Base-by-base conservation (phyloP, 2,329 filamentous ascomycete genomes). In the Colletotrichum spaethianum region DNA sequence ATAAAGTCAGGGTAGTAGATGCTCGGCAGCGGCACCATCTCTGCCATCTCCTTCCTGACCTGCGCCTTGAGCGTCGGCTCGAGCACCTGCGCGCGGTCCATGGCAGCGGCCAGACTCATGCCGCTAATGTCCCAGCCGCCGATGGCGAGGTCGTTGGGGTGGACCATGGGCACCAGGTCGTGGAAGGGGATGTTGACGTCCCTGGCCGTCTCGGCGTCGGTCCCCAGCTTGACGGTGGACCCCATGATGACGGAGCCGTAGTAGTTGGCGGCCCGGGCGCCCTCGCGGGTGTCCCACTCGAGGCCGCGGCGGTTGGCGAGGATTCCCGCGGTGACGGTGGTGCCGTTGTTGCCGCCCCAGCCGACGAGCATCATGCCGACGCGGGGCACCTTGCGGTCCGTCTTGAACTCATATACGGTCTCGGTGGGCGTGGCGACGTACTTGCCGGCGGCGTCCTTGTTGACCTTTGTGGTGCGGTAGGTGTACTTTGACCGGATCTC, bases 1-100 rank as follows among this genome's bases (percentile, higher is more conserved):
- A 99, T 99, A 88, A 99, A 99, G 85, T 98, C 96, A 1, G 96
- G 96, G 83, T 99, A 99, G 90, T 99, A 99, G 85, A 98, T 93
- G 83, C 93, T 96, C 31, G 95, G 96, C 75, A 98, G 90, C 38
- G 96, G 96, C 77, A 92, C 92, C 91, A 98, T 93, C 77, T 88
- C 87, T 73, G 91, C 86, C 95, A 98, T 96, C 86, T 98, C 94
- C 89, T 98, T 98, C 85, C 91, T 92, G 78, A 99, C 93, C 79
- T 93, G 89, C 68, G 88, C 86, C 90, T 99, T 99, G 79, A 99
- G 89, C 38, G 94, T 92, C n/a, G 96, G 96, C 86, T 98, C 96
- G 65, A 99, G 91, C 65, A 99, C 96, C 81, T 93, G 91, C 76
- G 96, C 96, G 79, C 96, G 94, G 82, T 99, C 96, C 95, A 98